Percentiles rank a stretch among this genome's conserved stretches.
Evolutionary conservation across 2,329 filamentous ascomycete genomes (phyloP).

Genomic region (Aspergillus glaucus): DNA sequence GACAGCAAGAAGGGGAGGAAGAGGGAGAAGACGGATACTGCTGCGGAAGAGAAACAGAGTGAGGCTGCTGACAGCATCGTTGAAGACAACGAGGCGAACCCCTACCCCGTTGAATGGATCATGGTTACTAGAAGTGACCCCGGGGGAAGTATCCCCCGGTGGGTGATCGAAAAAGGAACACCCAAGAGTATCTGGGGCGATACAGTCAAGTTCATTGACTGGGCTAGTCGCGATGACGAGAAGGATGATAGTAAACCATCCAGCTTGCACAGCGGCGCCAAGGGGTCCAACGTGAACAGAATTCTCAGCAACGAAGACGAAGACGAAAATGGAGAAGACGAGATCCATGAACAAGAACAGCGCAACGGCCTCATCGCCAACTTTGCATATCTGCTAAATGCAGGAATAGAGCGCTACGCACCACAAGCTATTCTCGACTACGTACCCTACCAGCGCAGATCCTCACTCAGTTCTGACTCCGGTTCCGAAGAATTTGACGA

Average conservation of each 20-base stretch:
- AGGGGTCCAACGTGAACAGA: too few species aligned
- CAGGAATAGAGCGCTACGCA: constrained; percentile 46
- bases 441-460: constrained; percentile 31
- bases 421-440: constrained; percentile 46
- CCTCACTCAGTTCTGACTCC: constrained; percentile 5
- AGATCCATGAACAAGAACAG: background rate
- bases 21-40: constrained; percentile 27
- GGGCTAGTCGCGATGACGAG: constrained; percentile 54
- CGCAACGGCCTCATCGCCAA: constrained; percentile 33
- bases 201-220: constrained; percentile 74
- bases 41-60: constrained; percentile 36
- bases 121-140: constrained; percentile 90
- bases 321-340: background rate
- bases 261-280: too few species aligned
- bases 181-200: constrained; percentile 73
- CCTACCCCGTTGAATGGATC: constrained; percentile 75
- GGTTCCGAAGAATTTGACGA: background rate
- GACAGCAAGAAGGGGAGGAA: constrained; percentile 20
- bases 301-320: constrained; percentile 17
- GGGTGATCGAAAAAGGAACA: constrained; percentile 86
- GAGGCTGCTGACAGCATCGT: constrained; percentile 7
- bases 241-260: constrained; percentile 13
- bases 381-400: constrained; percentile 29
- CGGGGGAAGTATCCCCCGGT: constrained; percentile 78
- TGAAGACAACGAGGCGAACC: constrained; percentile 52